Evolutionary conservation across 2,329 filamentous ascomycete species (phyloP), one percentile per base, ranked within the genome.

Genomic region (Aspergillus sp.): DNA sequence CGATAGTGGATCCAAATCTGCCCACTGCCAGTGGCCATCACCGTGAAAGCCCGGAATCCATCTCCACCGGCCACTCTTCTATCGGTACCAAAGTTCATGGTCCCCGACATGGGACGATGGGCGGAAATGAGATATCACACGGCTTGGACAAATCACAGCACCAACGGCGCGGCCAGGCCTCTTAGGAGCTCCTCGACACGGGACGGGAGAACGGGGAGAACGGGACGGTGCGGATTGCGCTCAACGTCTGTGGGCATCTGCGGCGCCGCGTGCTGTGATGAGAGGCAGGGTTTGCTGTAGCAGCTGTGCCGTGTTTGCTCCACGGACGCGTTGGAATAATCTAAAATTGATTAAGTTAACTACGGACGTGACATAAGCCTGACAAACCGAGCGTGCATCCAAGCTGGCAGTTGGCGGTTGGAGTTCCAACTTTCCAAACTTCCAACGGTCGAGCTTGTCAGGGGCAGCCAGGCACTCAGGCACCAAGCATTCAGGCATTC

Each of bases 171-270:
- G n/a, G 45, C 3, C 41, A 30, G 26, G 36, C 38, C 18, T 53
- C 50, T 22, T 34, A 22, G 24, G 38, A 11, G 22, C n/a, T 24
- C 17, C 30, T 15, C 24, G 36, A 42, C 17, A 24, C 8, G n/a
- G 26, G 17, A 30, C 24, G 26, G 32, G 39, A 53, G 26, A 30
- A 30, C 26, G 41, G 22, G 42, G 52, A 38, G 30, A 20, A 26
- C 53, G 54, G 54, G 48, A 56, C 54, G 54, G 54, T 22, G 45
- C 54, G 48, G 42, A 47, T 51, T 56, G 54, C 30, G 30, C 26
- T 52, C 44, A 52, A 30, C 53, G 18, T 49, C 36, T 11, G 44
- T 42, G 26, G 26, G 26, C 26, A 9, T 30, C 26, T 34, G 20
- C 17, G 22, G 42, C 22, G 39, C 36, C 8, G 15, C 13, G 15